Evolutionary conservation across 257 asterid genomes (phyloP), one percentile per base, ranked within the genome.

Genomic region (Paulownia fortunei): DNA sequence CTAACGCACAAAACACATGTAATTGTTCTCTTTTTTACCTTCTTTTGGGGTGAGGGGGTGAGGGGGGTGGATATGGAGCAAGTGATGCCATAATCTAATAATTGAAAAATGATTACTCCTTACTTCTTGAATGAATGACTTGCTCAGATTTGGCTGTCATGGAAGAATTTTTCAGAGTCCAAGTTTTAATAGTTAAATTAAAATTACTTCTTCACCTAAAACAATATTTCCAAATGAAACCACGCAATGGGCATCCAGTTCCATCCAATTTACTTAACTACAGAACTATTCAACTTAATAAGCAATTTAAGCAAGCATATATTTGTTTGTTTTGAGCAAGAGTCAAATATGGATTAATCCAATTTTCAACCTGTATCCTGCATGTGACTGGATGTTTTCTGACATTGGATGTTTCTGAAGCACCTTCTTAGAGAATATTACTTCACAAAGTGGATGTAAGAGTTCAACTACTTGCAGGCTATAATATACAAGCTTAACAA

Each of bases 61-160:
- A 59, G 77, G 34, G 71, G 23, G 32, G 71, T 23, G 54, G 26
- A 24, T 3, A 54, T 36, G 10, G 70, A 69, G 54, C 77, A 68
- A 42, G 46, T n/a, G 59, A 69, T 46, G 41, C n/a, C 37, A 69
- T 27, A 44, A 47, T 11, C 39, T 19, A 3, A 61, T 32, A 47
- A 21, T 19, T 47, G 15, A 32, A 74, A 59, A n/a, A 1, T 6
- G n/a, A 47, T 30, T 62, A 46, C 61, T 74, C 69, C 65, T 69
- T 46, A 63, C 18, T 55, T 19, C 55, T 23, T 54, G 46, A 16
- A 32, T 12, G 51, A 67, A 7, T 37, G 26, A 39, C 55, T 76
- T 8, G 51, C n/a, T 44, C 76, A 23, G 34, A 61, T 44, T 23
- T 19, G 63, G 42, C n/a, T 12, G 12, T 62, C 72, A 11, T 74